Percentiles rank a stretch among this genome's conserved stretches.
Conservation (phyloP, 2,329 filamentous ascomycete genomes). For the Xylariaceae sp. region DNA sequence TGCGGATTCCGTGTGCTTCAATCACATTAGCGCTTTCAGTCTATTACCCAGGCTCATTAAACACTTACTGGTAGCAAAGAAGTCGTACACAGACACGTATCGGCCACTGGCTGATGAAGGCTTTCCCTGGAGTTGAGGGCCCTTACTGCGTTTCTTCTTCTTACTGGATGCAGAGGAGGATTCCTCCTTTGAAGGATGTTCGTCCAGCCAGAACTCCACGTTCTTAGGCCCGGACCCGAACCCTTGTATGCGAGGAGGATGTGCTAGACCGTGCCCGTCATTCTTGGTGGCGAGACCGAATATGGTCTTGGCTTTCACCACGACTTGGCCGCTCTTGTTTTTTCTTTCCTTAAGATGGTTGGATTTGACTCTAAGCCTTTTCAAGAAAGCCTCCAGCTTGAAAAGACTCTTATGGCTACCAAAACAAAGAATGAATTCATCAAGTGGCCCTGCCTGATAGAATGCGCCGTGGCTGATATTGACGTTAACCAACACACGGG, state of each 20-base stretch:
- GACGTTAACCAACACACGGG: slow-evolving; percentile 45
- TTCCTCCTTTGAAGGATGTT: not conserved
- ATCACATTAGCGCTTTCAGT: not conserved
- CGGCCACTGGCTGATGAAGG: not conserved
- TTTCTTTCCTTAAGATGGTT: slow-evolving; percentile 6
- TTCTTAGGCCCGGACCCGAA: slow-evolving; percentile 48
- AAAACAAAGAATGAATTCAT: not conserved
- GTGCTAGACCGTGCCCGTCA: not conserved
- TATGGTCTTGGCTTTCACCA: slow-evolving; percentile 11
- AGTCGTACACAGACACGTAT: slow-evolving; percentile 23
- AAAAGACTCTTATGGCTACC: not conserved
- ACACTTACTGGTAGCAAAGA: slow-evolving; percentile 19
- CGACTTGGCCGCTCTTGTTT: not conserved
- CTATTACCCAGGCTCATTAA: no score
- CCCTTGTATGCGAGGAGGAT: not conserved
- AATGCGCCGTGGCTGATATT: slow-evolving; percentile 47
- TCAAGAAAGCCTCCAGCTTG: slow-evolving; percentile 1
- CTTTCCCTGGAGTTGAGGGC: slow-evolving; percentile 38
- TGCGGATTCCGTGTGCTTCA: not conserved
- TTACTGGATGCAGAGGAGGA: slow-evolving; percentile 6
- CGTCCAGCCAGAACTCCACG: slow-evolving; percentile 60
- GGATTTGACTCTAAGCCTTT: not conserved
- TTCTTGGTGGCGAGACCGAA: not conserved
- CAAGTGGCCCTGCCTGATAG: slow-evolving; percentile 32
- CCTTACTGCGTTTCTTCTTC: slow-evolving; percentile 28